A percentile compares a stretch with the other conserved stretches of the same genome.
Evolutionary conservation across 306 rosid species (phyloP).

Genomic region (Fagus crenata): DNA sequence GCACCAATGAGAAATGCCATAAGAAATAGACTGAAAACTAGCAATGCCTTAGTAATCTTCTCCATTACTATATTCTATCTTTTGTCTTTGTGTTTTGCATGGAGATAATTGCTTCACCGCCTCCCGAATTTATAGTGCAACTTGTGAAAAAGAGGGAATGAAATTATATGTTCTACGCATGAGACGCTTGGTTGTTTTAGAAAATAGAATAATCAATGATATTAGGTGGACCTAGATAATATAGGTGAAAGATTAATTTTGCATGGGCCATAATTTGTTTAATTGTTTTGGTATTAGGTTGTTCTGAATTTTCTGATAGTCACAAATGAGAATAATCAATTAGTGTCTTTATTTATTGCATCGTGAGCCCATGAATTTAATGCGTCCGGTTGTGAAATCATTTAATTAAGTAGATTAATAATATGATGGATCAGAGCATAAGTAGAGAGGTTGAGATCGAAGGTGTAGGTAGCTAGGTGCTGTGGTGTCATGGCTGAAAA

Average conservation of each 20-base stretch:
- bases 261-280: not conserved
- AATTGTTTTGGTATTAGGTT: not conserved
- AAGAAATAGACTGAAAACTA: slow-evolving; percentile 24
- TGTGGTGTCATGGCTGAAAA: not conserved
- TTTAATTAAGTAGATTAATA: not conserved
- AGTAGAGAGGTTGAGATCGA: not conserved
- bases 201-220: not conserved
- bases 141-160: slow-evolving; percentile 6
- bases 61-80: slow-evolving; percentile 27
- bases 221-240: not conserved
- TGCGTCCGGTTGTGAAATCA: not conserved
- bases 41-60: slow-evolving; percentile 14
- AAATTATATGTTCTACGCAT: slow-evolving; percentile 16
- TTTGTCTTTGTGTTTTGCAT: slow-evolving; percentile 8
- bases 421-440: not conserved
- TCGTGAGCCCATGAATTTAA: slow-evolving; percentile 12
- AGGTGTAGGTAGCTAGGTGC: too few relatives aligned
- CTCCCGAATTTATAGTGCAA: slow-evolving; percentile 33
- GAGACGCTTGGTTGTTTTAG: not conserved
- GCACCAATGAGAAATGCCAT: slow-evolving; percentile 23
- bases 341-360: not conserved
- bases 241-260: not conserved
- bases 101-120: slow-evolving; percentile 7
- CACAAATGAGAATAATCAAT: not conserved
- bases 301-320: not conserved